These are phyloP conservation scores for Parasitella parasitica DNA, from an alignment of 371 early-diverging fungal species.

Conservation along the genomic window DNA sequence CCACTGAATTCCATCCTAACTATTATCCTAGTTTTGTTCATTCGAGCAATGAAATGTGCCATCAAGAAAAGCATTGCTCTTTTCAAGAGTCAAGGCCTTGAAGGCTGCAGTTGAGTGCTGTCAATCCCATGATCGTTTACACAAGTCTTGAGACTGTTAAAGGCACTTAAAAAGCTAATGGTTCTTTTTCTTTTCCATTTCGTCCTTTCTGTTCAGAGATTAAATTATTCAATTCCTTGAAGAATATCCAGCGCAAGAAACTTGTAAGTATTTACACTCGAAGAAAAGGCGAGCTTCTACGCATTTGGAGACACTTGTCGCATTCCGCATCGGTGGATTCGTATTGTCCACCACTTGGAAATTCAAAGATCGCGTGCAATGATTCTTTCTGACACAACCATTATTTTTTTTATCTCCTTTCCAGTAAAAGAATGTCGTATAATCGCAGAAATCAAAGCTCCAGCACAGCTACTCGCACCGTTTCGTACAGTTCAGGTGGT, in stretches of 20 bases:
- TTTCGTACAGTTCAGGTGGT: conserved; percentile 33
- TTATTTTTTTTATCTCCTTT: neutral
- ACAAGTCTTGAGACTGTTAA: no score
- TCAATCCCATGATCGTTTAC: no score
- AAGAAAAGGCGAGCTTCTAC: neutral
- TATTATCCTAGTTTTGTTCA: no score
- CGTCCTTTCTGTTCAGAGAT: no score
- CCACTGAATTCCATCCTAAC: no score
- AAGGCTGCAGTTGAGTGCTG: no score
- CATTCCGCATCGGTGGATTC: neutral
- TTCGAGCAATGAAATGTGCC: no score
- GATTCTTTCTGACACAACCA: neutral
- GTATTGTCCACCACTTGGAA: neutral
- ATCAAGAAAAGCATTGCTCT: no score
- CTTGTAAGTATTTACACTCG: neutral
- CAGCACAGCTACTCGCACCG: conserved; percentile 12
- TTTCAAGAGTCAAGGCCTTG: no score
- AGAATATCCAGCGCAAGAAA: neutral
- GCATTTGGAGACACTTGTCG: neutral
- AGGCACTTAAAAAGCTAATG: no score
- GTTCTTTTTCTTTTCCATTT: no score
- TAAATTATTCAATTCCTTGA: no score
- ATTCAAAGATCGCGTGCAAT: neutral
- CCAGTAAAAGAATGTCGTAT: conserved; percentile 9
- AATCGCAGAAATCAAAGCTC: conserved; percentile 14